Evolutionary conservation across 805 yeast species (phyloP), one percentile per base, ranked within the genome.

Genomic region (Barnettozyma siamensis): DNA sequence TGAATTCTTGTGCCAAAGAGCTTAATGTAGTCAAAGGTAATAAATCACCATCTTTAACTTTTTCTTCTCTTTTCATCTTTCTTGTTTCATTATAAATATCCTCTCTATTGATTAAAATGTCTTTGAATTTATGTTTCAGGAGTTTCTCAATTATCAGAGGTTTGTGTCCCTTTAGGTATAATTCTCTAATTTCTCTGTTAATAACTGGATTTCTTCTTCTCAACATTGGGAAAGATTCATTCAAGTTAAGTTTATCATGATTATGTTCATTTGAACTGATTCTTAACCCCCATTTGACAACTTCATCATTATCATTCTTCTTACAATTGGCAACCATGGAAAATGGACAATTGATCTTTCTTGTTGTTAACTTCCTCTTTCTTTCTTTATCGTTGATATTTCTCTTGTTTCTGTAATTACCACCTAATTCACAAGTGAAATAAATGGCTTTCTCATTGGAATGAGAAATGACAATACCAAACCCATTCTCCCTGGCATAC

Each of bases 141-240:
- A 51, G 20, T 36, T 48, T 57, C 36, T 57, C 61, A 43, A 57
- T 57, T 15, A 49, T 49, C 17, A 54, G 35, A 13, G 61, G 61
- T 39, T 57, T 57, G 40, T 55, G 48, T 21, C 61, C 61, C 38
- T 57, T 51, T 30, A 51, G 37, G 39, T 57, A 57, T n/a, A 57
- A 28, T 33, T 53, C 58, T 46, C 61, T 57, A 33, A 57, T 57
- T 37, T 53, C 55, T 40, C 59, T 55, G 40, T 57, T 57, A 19
- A 57, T 54, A 33, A 55, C 60, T 9, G 61, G 58, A 37, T 53
- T 55, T 54, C 61, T 55, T 53, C 59, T 55, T 54, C 61, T 54
- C 35, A 57, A 36, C 56, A 50, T 55, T 36, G 61, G 61, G 49
- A 50, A 57, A 37, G 55, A 50, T 40, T 57, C 61, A 36, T 48